Conservation (phyloP, 805 yeast species). For the Saccharomycopsis fermentans region DNA sequence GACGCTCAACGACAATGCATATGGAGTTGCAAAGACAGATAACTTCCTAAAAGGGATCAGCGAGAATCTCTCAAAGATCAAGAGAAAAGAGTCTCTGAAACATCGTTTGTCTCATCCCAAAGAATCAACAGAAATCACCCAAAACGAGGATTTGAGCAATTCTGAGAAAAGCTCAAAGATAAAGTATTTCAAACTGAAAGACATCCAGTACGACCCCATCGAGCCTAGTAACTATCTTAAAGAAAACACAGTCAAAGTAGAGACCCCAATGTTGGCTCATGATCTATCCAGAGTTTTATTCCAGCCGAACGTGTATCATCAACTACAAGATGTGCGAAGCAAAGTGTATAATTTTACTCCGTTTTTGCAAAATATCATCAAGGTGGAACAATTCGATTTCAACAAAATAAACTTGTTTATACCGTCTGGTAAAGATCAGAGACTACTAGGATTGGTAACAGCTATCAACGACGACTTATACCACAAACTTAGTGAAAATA, state of each 20-base stretch:
- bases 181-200: background rate
- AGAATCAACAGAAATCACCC: background rate
- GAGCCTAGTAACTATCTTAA: slow-evolving; percentile 2
- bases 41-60: background rate
- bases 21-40: background rate
- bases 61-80: background rate
- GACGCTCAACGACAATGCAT: background rate
- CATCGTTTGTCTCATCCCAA: background rate
- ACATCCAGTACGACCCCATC: slow-evolving; percentile 2
- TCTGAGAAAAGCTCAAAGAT: background rate
- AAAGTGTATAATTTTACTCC: slow-evolving; percentile 61
- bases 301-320: slow-evolving; percentile 68
- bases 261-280: slow-evolving; percentile 48
- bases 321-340: slow-evolving; percentile 67
- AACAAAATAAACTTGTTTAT: slow-evolving; percentile 45
- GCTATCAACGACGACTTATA: slow-evolving; percentile 20
- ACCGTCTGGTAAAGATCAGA: slow-evolving; percentile 56
- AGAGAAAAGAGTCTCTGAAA: background rate
- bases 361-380: slow-evolving; percentile 46
- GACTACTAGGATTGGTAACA: slow-evolving; percentile 39
- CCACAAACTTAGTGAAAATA: slow-evolving; percentile 4
- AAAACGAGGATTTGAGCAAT: background rate
- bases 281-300: slow-evolving; percentile 62
- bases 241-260: background rate
- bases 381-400: slow-evolving; percentile 58